Conservation (phyloP, 2,329 filamentous ascomycete genomes). For the Ophiostoma piceae region DNA sequence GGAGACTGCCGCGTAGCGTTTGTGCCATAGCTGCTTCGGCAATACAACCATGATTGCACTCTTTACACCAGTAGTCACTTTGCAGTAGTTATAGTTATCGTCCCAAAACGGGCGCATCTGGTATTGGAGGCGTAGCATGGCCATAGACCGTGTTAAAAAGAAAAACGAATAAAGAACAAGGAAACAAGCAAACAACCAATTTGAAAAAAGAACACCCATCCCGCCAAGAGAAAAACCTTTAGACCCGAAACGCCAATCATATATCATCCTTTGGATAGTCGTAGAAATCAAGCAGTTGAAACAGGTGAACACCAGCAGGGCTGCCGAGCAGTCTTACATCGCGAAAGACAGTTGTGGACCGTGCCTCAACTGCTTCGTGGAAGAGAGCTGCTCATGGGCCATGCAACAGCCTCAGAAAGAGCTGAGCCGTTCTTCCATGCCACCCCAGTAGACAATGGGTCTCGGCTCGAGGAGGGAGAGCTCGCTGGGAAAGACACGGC, state of each 20-base stretch:
- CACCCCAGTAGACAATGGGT: constrained; percentile 59
- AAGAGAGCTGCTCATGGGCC: background rate
- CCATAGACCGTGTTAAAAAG: background rate
- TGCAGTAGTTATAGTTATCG: background rate
- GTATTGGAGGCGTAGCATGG: background rate
- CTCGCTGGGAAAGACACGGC: constrained; percentile 47
- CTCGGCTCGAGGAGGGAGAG: constrained; percentile 56
- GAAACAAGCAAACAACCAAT: background rate
- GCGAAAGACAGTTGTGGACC: background rate
- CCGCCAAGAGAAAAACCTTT: background rate
- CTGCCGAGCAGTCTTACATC: background rate
- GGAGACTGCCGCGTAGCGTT: background rate
- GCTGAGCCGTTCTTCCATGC: constrained; percentile 56
- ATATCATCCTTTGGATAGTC: constrained; percentile 20
- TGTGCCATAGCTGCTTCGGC: background rate
- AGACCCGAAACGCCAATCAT: constrained; percentile 12
- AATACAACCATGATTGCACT: background rate
- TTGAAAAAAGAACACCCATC: background rate
- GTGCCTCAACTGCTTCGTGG: background rate
- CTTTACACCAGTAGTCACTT: background rate
- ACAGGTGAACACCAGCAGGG: background rate
- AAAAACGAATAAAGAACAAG: background rate
- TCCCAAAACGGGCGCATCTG: background rate
- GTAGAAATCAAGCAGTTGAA: constrained; percentile 3
- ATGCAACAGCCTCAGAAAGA: constrained; percentile 28